Evolutionary conservation across 495 filamentous ascomycete genomes (phyloP), one percentile per base, ranked within the genome.

Genomic region (Xylaria bambusicola): DNA sequence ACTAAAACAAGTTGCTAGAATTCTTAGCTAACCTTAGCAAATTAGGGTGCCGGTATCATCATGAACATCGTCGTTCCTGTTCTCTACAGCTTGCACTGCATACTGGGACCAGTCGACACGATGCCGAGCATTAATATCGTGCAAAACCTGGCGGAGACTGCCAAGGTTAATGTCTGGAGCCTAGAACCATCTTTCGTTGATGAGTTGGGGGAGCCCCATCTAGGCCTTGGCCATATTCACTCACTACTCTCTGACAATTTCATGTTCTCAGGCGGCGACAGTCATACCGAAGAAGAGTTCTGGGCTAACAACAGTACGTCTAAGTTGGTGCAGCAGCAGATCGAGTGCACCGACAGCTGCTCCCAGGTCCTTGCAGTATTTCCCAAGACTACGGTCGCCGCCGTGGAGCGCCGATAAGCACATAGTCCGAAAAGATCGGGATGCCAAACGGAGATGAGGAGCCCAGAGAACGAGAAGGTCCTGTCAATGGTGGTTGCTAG

Each of bases 41-140:
- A 51, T n/a, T 45, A 73, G 70, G 66, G 71, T 21, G 71, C 71
- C n/a, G 71, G 69, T 40, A 65, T 73, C 24, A 66, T 70, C 27
- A 61, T 72, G 61, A 51, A 71, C 33, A 62, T 64, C 40, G 27
- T 73, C 17, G 52, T 72, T 27, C 55, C 66, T 35, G 40, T 70
- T 8, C 46, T 73, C 8, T 71, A 62, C 45, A 59, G 60, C 31
- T 52, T 67, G 7, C 65, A 69, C n/a, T 69, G 67, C 35, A 44
- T 72, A 26, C 36, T 73, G 33, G 68, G 70, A n/a, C 71, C 71
- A 8, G 54, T 57, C 3, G 58, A 42, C 17, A 66, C 62, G 17
- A 61, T 68, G 20, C 70, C 71, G 0, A 72, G 68, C 35, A 51
- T 71, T 6, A 45, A 56, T 42, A 51, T 74, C 10, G 26, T 74